These are phyloP conservation scores for Mollisia scopiformis DNA, from an alignment of 2,329 filamentous ascomycete genomes.

Conservation along the genomic window DNA sequence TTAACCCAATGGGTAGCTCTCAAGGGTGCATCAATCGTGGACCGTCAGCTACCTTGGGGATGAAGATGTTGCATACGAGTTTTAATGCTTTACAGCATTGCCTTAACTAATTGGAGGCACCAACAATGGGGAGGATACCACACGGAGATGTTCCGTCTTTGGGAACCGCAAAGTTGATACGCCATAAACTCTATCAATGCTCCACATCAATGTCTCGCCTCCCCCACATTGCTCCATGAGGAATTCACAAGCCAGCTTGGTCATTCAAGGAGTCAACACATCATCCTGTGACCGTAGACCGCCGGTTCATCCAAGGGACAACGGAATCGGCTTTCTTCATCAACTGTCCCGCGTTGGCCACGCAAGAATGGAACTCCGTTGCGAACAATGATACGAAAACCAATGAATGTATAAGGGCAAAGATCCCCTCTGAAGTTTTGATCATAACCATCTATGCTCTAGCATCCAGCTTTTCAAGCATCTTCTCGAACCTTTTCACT, in stretches of 20 bases:
- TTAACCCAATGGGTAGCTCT: too few relatives aligned
- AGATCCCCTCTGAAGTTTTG: slow-evolving; percentile 7
- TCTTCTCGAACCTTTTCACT: slow-evolving; percentile 7
- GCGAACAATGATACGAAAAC: slow-evolving; percentile 2
- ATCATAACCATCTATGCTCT: slow-evolving; percentile 4
- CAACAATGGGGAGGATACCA: background rate
- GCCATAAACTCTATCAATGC: background rate
- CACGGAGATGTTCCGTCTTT: background rate
- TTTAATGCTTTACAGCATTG: slow-evolving; percentile 9
- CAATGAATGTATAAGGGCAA: slow-evolving; percentile 11
- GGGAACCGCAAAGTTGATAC: background rate
- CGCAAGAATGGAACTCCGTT: slow-evolving; percentile 13
- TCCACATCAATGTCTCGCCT: slow-evolving; percentile 8
- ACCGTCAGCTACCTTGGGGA: slow-evolving; percentile 10
- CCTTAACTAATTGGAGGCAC: slow-evolving; percentile 1
- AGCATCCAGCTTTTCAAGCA: slow-evolving; percentile 10
- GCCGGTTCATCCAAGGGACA: background rate
- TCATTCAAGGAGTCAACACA: slow-evolving; percentile 8
- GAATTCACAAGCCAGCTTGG: slow-evolving; percentile 5
- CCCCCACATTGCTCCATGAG: background rate
- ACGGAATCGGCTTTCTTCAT: slow-evolving; percentile 13
- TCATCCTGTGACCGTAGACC: background rate
- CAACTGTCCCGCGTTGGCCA: slow-evolving; percentile 13
- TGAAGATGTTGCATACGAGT: slow-evolving; percentile 8
- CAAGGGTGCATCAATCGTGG: slow-evolving; percentile 8